Evolutionary conservation across 352 stramenopile genomes (phyloP).

Genomic region (Nothophytophthora sp.): DNA sequence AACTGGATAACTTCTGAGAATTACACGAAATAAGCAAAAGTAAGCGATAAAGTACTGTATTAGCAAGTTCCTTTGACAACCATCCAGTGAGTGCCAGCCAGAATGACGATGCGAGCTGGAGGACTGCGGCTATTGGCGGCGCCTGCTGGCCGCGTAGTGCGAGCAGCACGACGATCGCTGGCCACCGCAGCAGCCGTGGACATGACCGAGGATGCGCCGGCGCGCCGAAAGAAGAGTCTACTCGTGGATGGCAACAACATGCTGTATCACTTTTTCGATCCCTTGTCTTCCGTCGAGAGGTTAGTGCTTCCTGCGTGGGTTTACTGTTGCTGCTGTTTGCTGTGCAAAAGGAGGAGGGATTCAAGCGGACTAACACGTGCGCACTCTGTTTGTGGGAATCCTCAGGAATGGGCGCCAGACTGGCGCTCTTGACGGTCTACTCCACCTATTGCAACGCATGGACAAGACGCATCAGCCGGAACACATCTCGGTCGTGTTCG

Average conservation of each 20-base stretch:
- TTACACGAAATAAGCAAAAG: too few species aligned
- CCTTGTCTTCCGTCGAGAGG: conserved; percentile 31
- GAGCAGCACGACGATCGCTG: conserved; percentile 8
- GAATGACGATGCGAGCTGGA: conserved; percentile 13
- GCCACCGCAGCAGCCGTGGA: conserved; percentile 10
- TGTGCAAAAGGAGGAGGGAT: too few species aligned
- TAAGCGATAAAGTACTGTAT: too few species aligned
- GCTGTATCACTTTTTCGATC: conserved; percentile 63
- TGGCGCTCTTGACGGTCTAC: conserved; percentile 45
- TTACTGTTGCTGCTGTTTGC: not conserved
- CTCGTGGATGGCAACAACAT: conserved; percentile 71
- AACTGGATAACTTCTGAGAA: too few species aligned
- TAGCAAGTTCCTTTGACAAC: too few species aligned
- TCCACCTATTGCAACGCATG: conserved; percentile 46
- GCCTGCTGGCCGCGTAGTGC: too few species aligned
- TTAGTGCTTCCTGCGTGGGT: conserved; percentile 11
- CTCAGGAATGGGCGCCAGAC: conserved; percentile 36
- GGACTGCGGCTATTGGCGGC: not conserved
- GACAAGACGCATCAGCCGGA: conserved; percentile 44
- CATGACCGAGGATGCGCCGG: not conserved
- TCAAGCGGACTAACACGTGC: too few species aligned
- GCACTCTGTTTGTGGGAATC: not conserved
- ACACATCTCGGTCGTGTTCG: conserved; percentile 65
- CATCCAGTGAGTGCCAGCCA: too few species aligned
- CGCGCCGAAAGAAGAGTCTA: conserved; percentile 38